phyloP scores from a whole-genome alignment of 805 yeast species.

The Ogataea neopini region DNA sequence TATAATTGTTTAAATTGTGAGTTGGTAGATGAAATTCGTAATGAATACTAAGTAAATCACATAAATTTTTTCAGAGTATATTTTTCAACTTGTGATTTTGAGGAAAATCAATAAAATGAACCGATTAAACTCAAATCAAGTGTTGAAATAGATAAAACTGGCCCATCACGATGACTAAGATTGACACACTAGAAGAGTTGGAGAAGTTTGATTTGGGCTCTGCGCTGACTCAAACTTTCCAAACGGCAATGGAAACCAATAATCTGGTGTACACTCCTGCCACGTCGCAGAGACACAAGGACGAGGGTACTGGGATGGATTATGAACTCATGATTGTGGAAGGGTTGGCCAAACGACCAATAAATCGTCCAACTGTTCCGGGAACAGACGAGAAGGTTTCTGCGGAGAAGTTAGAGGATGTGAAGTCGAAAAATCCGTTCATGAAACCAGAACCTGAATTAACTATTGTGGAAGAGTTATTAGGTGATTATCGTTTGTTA shows the following conservation, averaged over 20 bases:
- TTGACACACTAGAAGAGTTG: conserved; percentile 25
- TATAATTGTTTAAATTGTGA: too few species aligned
- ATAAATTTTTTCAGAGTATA: too few species aligned
- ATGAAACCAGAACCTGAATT: conserved; percentile 75
- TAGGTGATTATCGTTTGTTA: conserved; percentile 59
- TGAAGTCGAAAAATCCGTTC: conserved; percentile 65
- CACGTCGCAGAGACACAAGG: conserved; percentile 25
- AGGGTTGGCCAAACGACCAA: conserved; percentile 36
- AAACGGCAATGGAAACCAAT: conserved; percentile 25
- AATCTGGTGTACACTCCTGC: conserved; percentile 28
- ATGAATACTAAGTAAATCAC: too few species aligned
- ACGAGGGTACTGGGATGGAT: conserved; percentile 25
- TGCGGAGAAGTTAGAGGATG: conserved; percentile 33
- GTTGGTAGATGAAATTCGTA: too few species aligned
- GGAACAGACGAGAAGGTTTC: conserved; percentile 39
- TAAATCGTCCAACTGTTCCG: conserved; percentile 37
- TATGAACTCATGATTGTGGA: conserved; percentile 37
- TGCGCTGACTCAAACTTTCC: conserved; percentile 21
- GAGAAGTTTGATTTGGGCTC: conserved; percentile 19
- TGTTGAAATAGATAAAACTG: neutral
- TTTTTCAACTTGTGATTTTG: too few species aligned
- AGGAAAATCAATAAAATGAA: too few species aligned
- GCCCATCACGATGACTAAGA: conserved; percentile 14
- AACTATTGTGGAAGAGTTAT: conserved; percentile 55
- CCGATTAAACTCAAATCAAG: too few species aligned